Conservation (phyloP, 2,329 filamentous ascomycete genomes). For the Colletotrichum eremochloae region DNA sequence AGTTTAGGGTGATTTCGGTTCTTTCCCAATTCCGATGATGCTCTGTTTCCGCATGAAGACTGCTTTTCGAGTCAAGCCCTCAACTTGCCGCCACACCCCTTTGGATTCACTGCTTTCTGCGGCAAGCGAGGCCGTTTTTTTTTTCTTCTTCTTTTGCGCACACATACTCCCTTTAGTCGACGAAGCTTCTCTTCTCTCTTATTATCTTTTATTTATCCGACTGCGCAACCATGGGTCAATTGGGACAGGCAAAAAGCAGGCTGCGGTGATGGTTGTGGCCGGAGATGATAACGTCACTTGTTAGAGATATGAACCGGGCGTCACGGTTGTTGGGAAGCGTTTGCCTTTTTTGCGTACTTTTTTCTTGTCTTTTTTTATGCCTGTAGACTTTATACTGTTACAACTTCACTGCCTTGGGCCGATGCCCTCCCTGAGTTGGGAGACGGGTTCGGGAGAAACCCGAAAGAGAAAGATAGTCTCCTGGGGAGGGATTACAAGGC, state of each 20-base stretch:
- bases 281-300: slow-evolving; percentile 39
- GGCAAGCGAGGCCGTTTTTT: slow-evolving; percentile 40
- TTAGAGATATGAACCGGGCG: slow-evolving; percentile 43
- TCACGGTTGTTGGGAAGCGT: slow-evolving; percentile 41
- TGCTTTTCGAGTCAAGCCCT: slow-evolving; percentile 14
- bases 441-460: slow-evolving; percentile 31
- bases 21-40: slow-evolving; percentile 1
- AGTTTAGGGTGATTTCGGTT: slow-evolving; percentile 29
- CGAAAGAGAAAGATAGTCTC: slow-evolving; percentile 21
- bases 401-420: slow-evolving; percentile 35
- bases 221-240: slow-evolving; percentile 36
- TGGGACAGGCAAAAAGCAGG: slow-evolving; percentile 36
- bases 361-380: slow-evolving; percentile 9
- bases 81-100: slow-evolving; percentile 27
- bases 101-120: slow-evolving; percentile 42
- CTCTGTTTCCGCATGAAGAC: slow-evolving; percentile 20
- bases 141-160: slow-evolving; percentile 23
- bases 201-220: slow-evolving; percentile 28
- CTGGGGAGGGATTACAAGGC: slow-evolving; percentile 24
- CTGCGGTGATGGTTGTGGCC: slow-evolving; percentile 35
- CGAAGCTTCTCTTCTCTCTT: slow-evolving; percentile 32
- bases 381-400: slow-evolving; percentile 42
- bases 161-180: slow-evolving; percentile 43
- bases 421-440: slow-evolving; percentile 21
- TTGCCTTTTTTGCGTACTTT: slow-evolving; percentile 36